Base-by-base conservation (phyloP, 371 early-diverging fungal genomes). In the Phascolomyces articulosus region DNA sequence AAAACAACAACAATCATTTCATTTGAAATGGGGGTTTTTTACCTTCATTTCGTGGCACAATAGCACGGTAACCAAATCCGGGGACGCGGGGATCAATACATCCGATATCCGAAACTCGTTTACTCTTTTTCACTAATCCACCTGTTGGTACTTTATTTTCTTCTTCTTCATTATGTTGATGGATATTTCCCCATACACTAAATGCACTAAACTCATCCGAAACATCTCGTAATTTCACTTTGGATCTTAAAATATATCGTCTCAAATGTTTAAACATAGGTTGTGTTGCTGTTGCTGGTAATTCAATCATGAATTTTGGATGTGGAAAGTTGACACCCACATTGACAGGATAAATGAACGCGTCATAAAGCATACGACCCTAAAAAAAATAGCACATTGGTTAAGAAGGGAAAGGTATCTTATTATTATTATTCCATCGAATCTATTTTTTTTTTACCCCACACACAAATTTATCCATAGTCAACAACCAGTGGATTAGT, bases 351-450 rank as follows among this genome's bases (percentile, higher is more conserved):
- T 97, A 93, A 31, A 98, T 87, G 67, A 98, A 95, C 7, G 91
- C 91, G 70, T 98, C 98, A 63, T 83, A 91, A 15, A 98, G 74
- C 63, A 97, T 85, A 47, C 98, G 87, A 3, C 98, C 95, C 87
- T 88, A 71, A 41, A 26, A 41, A 41, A 18, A 53, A 38, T 13
- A 38, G 38, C 9, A 38, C 13, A 6, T 9, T 38, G 38, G 38
- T 9, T 38, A n/a, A n/a, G n/a, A n/a, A n/a, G n/a, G n/a, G n/a
- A n/a, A n/a, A n/a, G n/a, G n/a, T n/a, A n/a, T n/a, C n/a, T n/a
- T n/a, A n/a, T n/a, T n/a, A n/a, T n/a, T n/a, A n/a, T n/a, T n/a
- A n/a, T n/a, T n/a, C n/a, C n/a, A n/a, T n/a, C n/a, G n/a, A n/a
- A n/a, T n/a, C n/a, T n/a, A n/a, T 34, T 34, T 34, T 26, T 20